Evolutionary conservation across 257 asterid species (phyloP).

Genomic region (Coffea eugenioides): DNA sequence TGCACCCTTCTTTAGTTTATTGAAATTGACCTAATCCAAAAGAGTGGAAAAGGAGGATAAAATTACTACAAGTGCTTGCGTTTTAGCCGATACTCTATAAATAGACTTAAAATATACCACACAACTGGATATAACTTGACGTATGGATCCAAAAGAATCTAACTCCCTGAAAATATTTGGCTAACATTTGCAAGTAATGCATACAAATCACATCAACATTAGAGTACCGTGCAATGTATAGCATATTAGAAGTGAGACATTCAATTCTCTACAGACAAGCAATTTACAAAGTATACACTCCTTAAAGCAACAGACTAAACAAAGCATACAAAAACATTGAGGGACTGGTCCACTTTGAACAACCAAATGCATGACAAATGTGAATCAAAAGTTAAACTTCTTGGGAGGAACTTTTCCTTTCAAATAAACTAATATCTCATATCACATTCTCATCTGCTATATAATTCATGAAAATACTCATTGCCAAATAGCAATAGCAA

Average conservation of each 20-base stretch:
- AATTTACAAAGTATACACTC: background rate
- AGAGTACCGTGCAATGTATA: background rate
- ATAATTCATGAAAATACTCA: background rate
- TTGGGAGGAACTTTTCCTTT: background rate
- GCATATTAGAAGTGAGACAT: background rate
- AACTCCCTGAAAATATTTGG: too few species aligned
- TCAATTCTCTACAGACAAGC: background rate
- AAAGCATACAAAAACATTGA: background rate
- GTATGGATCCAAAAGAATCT: too few species aligned
- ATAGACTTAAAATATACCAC: too few species aligned
- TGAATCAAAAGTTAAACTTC: background rate
- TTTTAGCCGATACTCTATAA: background rate
- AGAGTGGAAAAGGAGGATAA: background rate
- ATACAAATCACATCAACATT: background rate
- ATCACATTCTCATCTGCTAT: background rate
- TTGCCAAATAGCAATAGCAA: background rate
- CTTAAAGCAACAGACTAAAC: background rate
- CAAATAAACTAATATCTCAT: background rate
- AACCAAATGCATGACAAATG: background rate
- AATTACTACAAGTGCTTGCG: background rate
- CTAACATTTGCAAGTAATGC: background rate
- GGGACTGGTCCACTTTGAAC: background rate
- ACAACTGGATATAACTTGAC: too few species aligned
- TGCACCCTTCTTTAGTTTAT: background rate
- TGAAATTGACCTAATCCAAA: background rate